A percentile compares a stretch with the other conserved stretches of the same genome.
phyloP scores from a whole-genome alignment of 2,329 filamentous ascomycete species.

The Botryotinia narcissicola region DNA sequence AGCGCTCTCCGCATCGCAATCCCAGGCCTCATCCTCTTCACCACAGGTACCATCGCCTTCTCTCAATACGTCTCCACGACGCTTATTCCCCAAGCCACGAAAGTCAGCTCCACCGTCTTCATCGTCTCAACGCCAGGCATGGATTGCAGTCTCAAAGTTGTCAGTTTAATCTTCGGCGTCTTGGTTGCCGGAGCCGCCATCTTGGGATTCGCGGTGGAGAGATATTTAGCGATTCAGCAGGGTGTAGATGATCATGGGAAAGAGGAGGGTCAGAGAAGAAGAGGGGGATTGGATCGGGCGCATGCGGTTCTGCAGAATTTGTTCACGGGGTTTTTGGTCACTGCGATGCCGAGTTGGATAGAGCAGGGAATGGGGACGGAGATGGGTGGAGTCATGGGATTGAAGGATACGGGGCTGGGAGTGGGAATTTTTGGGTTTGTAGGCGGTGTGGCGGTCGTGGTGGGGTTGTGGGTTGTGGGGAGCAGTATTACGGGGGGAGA shows the following conservation, averaged over 20 bases:
- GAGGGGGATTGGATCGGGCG: not conserved
- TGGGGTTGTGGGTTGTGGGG: not conserved
- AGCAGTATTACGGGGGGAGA: not conserved
- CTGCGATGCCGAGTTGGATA: not conserved
- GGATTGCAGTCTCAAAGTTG: not conserved
- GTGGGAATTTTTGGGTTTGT: not conserved
- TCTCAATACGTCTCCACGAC: constrained; percentile 15
- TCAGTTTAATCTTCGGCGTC: not conserved
- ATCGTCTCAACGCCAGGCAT: not conserved
- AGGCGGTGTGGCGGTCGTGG: not conserved
- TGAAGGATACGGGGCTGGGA: not conserved
- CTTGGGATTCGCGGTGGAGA: not conserved
- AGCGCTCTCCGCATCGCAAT: not conserved
- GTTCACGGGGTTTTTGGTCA: not conserved
- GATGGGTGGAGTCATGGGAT: not conserved
- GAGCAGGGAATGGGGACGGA: not conserved
- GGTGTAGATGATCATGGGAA: not conserved
- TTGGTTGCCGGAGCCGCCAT: not conserved
- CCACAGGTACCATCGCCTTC: not conserved
- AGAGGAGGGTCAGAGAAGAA: not conserved
- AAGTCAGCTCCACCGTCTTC: not conserved
- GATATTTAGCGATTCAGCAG: not conserved
- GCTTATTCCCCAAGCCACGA: not conserved
- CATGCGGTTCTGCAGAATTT: not conserved
- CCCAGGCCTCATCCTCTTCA: not conserved